Evolutionary conservation across 805 yeast genomes (phyloP), one percentile per base, ranked within the genome.

Genomic region (Monosporozyma unispora): DNA sequence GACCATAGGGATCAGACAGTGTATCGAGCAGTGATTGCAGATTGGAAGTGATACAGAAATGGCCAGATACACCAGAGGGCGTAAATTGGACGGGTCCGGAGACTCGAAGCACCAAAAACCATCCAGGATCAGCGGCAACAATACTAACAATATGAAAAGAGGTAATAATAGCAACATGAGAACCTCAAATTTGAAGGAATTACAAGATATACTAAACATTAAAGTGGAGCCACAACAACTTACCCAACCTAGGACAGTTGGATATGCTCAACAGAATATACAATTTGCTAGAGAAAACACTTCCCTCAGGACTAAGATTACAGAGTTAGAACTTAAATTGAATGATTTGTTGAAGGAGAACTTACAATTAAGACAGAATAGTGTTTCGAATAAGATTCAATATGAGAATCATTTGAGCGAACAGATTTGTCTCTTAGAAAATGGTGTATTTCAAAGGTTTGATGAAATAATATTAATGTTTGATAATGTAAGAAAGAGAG

Each of bases 231-330:
- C 56, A 16, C 57, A 57, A 41, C 49, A 53, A 14, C n/a, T n/a
- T n/a, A n/a, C n/a, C n/a, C 59, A 57, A 23, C 33, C 45, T 1
- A 48, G 61, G n/a, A 64, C 54, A 33, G 54, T 53, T 49, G 63
- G 57, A 10, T 63, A 60, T 50, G 58, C 57, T 41, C 60, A 54
- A 45, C 73, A 64, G 57, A 84, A 84, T 62, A 71, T 70, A 48
- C 73, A 76, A n/a, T 63, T 84, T 25, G 87, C 87, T 0, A 77
- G 73, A 52, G 76, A 74, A 46, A 82, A 80, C 59, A 74, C 83
- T 2, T 60, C 71, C 21, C 66, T 82, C 60, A 69, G 75, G 71
- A 60, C 73, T 37, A 77, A 71, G 54, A 68, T 83, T 23, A 63
- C 74, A 3, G 78, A 74, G 27, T 61, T 84, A 60, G 87, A 82